A percentile compares a stretch with the other conserved stretches of the same genome.
Conservation (phyloP, 1,284 basidiomycete species). For the Bjerkandera adusta region DNA sequence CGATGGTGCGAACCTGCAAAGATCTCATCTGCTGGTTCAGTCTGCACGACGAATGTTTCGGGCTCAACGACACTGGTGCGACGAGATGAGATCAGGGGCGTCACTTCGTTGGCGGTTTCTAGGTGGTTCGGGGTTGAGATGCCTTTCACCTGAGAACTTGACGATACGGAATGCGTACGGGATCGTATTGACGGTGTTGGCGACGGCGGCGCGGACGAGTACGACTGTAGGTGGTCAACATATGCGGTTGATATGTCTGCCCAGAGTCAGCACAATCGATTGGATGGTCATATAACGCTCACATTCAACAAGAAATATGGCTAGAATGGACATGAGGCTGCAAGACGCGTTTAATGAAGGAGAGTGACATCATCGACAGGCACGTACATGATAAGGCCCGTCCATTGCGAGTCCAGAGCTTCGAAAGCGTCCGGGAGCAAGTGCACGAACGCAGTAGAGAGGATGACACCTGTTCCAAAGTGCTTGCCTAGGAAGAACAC, state of each 20-base stretch:
- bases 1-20: slow-evolving; percentile 41
- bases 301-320: slow-evolving; percentile 80
- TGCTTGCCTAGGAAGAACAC: slow-evolving; percentile 80
- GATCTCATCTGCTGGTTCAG: slow-evolving; percentile 16
- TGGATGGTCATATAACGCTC: slow-evolving; percentile 33
- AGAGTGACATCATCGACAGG: background rate
- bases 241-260: slow-evolving; percentile 70
- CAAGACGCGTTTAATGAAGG: slow-evolving; percentile 1
- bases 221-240: slow-evolving; percentile 64
- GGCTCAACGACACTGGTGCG: background rate
- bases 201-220: slow-evolving; percentile 51
- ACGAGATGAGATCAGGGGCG: background rate
- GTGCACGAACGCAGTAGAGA: slow-evolving; percentile 79
- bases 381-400: slow-evolving; percentile 71
- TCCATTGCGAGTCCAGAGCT: slow-evolving; percentile 54
- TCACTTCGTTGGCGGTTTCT: background rate
- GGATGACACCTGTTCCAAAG: slow-evolving; percentile 79
- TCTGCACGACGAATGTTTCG: slow-evolving; percentile 2
- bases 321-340: slow-evolving; percentile 60
- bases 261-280: background rate
- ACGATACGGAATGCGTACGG: slow-evolving; percentile 18
- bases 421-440: slow-evolving; percentile 73
- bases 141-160: background rate
- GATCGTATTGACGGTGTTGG: slow-evolving; percentile 25
- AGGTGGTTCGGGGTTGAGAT: background rate